phyloP scores from a whole-genome alignment of 192 early-diverging fungal genomes.

The Obelidium mucronatum region DNA sequence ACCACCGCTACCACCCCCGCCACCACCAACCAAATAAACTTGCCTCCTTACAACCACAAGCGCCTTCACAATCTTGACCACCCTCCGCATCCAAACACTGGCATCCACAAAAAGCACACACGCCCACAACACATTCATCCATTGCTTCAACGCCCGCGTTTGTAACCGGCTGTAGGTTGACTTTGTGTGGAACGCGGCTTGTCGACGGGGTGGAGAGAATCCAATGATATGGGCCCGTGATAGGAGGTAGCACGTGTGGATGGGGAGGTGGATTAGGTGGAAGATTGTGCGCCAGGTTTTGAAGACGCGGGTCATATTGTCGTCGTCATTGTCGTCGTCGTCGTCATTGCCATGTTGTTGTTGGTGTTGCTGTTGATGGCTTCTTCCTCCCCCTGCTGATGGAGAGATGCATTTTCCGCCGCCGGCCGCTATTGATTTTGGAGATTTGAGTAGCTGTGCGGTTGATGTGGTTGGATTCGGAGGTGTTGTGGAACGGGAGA shows the following conservation, averaged over 20 bases:
- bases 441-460: background rate
- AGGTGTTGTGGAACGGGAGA: background rate
- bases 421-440: background rate
- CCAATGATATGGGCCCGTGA: background rate
- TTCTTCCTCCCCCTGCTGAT: background rate
- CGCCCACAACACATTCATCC: background rate
- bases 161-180: background rate
- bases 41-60: background rate
- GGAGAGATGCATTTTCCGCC: background rate
- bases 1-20: no score
- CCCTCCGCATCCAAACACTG: background rate
- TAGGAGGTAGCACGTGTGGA: background rate
- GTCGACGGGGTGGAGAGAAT: background rate
- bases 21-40: background rate
- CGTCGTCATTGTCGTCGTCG: background rate
- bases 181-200: background rate
- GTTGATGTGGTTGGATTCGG: background rate
- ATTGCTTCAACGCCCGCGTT: conserved; percentile 7
- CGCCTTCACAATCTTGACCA: background rate
- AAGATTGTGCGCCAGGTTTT: conserved; percentile 22
- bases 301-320: background rate
- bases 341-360: background rate
- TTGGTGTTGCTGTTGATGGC: background rate
- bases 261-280: background rate
- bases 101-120: background rate